Evolutionary conservation across 371 early-diverging fungal species (phyloP), one percentile per base, ranked within the genome.

Genomic region (Mortierella polycephala): DNA sequence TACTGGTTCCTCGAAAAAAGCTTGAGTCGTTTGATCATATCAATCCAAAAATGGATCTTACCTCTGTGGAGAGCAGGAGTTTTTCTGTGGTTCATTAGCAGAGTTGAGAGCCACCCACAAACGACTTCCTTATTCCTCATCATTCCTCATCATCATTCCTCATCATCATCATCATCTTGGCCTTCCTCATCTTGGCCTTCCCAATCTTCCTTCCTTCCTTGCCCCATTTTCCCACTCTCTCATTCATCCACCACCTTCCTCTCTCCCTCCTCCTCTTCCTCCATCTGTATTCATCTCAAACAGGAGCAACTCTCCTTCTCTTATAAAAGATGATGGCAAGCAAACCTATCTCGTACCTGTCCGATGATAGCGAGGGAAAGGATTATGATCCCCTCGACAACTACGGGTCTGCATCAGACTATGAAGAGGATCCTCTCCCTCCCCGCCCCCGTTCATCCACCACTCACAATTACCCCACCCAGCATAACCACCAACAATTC

Each of bases 261-360:
- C 44, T 61, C 49, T 8, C 47, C 50, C 47, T 39, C 59, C 45
- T 50, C 45, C 13, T 51, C 53, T 6, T 23, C 46, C 16, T 13
- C 50, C 21, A 8, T 16, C 50, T 42, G 47, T 44, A 44, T 40
- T 55, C 61, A 30, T 37, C 60, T 41, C 14, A 41, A 30, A 30
- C 30, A 30, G 30, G 30, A 30, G 30, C 4, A 30, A 30, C 30
- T 18, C 46, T 23, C 40, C 2, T 20, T n/a, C 52, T 44, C 16
- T 16, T 41, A 44, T 16, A 62, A 23, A 46, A 57, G 45, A 76
- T 54, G 67, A 76, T 76, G 77, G 63, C 67, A 41, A 76, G 20
- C 45, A 64, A 56, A 39, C 71, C 40, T 18, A 42, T 63, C 39
- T 50, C 67, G 16, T 68, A 39, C 64, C 30, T 45, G n/a, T 66